Percentiles rank a stretch among this genome's conserved stretches.
These are phyloP conservation scores for Mucor racemosus DNA, from an alignment of 371 early-diverging fungal genomes.

Conservation along the genomic window DNA sequence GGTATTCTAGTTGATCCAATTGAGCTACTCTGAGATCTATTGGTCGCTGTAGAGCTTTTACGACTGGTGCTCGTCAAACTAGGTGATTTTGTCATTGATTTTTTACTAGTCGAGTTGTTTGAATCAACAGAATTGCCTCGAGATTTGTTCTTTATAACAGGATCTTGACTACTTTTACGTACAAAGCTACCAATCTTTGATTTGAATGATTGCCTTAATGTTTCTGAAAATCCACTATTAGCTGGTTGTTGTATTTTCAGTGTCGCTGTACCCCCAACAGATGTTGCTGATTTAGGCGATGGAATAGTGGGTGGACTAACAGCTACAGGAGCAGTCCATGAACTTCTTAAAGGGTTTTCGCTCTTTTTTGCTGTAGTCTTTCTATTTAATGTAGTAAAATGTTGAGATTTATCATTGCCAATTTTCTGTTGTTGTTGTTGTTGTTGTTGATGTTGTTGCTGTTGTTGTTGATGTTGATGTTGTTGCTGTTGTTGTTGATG, in stretches of 20 bases:
- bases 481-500: background rate
- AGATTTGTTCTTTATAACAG: conserved; percentile 14
- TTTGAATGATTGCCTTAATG: conserved; percentile 20
- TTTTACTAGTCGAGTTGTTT: background rate
- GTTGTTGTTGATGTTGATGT: background rate
- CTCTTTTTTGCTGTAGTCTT: background rate
- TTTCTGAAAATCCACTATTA: conserved; percentile 17
- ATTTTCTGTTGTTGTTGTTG: background rate
- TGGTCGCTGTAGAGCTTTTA: conserved; percentile 19
- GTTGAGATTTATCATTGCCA: background rate
- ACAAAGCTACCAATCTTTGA: conserved; percentile 32
- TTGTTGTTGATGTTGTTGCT: background rate
- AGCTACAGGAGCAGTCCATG: conserved; percentile 8
- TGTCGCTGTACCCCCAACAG: background rate
- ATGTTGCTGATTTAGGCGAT: conserved; percentile 2
- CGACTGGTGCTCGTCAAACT: conserved; percentile 16
- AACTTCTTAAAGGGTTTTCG: conserved; percentile 16
- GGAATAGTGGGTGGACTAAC: background rate
- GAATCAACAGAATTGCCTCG: conserved; percentile 24
- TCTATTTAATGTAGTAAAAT: background rate
- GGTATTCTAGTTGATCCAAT: conserved; percentile 57
- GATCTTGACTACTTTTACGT: conserved; percentile 25
- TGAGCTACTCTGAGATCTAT: conserved; percentile 22
- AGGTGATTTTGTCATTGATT: conserved; percentile 19
- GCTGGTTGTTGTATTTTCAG: background rate